A percentile compares a stretch with the other conserved stretches of the same genome.
Evolutionary conservation across 768 basidiomycete genomes (phyloP).

Genomic region (Leccinum pellstonianum): DNA sequence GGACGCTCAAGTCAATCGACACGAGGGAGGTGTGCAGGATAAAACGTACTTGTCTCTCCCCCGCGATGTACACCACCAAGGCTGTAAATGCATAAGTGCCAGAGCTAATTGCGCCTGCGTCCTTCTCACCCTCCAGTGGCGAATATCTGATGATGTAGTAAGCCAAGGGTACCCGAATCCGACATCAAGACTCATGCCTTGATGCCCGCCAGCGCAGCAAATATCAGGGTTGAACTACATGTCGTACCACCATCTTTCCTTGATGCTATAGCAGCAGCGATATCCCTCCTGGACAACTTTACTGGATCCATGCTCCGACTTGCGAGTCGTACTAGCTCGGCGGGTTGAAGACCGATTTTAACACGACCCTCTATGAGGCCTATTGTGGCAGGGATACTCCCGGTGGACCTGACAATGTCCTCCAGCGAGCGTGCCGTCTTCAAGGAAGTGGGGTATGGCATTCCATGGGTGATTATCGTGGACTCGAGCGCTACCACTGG

Average conservation of each 20-base stretch:
- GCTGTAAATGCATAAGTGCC: conserved; percentile 33
- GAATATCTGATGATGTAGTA: conserved; percentile 56
- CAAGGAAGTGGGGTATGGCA: conserved; percentile 78
- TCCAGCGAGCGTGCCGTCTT: conserved; percentile 73
- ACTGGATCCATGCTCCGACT: conserved; percentile 45
- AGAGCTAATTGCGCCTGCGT: neutral
- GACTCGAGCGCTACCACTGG: conserved; percentile 92
- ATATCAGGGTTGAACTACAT: conserved; percentile 70
- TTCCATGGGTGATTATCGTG: conserved; percentile 89
- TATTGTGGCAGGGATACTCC: conserved; percentile 89
- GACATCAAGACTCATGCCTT: conserved; percentile 46
- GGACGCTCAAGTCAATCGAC: conserved; percentile 1
- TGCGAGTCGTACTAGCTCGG: conserved; percentile 70
- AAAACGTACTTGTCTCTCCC: conserved; percentile 57
- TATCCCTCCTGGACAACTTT: conserved; percentile 79
- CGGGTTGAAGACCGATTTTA: conserved; percentile 74
- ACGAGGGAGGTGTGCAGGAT: neutral
- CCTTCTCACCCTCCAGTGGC: conserved; percentile 82
- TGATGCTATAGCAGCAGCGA: conserved; percentile 69
- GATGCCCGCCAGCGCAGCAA: conserved; percentile 81
- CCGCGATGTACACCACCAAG: conserved; percentile 86
- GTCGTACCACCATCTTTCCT: conserved; percentile 79
- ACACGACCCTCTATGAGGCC: conserved; percentile 79
- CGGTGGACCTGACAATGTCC: conserved; percentile 65
- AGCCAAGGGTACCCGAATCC: conserved; percentile 7